phyloP scores from a whole-genome alignment of 306 rosid genomes.

The Datisca glomerata region DNA sequence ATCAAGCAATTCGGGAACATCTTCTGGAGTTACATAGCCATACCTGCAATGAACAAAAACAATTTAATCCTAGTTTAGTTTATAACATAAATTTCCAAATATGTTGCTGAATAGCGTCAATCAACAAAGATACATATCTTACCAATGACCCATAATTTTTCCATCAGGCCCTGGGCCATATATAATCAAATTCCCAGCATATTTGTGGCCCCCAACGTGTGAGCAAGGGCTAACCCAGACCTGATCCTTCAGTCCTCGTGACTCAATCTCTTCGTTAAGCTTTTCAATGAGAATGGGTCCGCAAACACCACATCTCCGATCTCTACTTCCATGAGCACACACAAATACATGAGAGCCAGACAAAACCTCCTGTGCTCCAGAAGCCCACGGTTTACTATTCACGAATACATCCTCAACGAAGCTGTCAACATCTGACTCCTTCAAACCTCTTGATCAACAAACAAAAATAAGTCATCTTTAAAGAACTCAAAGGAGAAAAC shows the following conservation, averaged over 20 bases:
- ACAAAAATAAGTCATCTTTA: background rate
- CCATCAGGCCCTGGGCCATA: slow-evolving; percentile 50
- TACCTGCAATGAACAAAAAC: slow-evolving; percentile 45
- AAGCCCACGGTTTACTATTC: slow-evolving; percentile 52
- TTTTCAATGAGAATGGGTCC: slow-evolving; percentile 72
- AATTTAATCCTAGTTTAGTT: background rate
- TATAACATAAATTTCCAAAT: background rate
- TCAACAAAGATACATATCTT: slow-evolving; percentile 14
- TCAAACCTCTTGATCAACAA: slow-evolving; percentile 44
- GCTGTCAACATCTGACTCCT: slow-evolving; percentile 55
- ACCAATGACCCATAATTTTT: slow-evolving; percentile 71
- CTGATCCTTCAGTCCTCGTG: slow-evolving; percentile 51
- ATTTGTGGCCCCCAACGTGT: slow-evolving; percentile 85
- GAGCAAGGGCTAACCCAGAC: slow-evolving; percentile 62
- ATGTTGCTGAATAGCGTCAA: too few relatives aligned
- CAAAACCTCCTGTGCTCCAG: slow-evolving; percentile 34
- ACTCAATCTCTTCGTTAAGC: slow-evolving; percentile 47
- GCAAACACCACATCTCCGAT: slow-evolving; percentile 86
- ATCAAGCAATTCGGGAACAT: slow-evolving; percentile 68
- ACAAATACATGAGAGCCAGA: slow-evolving; percentile 73
- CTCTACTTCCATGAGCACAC: slow-evolving; percentile 90
- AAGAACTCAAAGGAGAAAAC: background rate
- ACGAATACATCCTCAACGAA: slow-evolving; percentile 82
- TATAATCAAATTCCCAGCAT: slow-evolving; percentile 81
- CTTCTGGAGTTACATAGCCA: slow-evolving; percentile 88